Conservation (phyloP, 2,329 filamentous ascomycete species). For the Knufia fluminis region DNA sequence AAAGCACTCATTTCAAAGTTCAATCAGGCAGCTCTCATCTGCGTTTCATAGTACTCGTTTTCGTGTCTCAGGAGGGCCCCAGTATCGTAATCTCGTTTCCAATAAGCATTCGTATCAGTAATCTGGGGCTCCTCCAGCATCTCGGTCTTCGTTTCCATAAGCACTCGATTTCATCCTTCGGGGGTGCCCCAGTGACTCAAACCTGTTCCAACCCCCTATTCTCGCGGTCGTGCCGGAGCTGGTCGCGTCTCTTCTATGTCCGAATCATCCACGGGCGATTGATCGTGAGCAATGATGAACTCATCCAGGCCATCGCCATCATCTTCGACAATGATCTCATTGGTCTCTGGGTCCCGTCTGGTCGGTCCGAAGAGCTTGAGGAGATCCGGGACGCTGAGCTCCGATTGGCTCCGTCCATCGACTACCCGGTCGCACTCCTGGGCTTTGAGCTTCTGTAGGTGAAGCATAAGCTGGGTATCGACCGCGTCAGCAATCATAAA, state of each 20-base stretch:
- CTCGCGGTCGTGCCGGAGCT: conserved; percentile 3
- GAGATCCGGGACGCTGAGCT: conserved; percentile 19
- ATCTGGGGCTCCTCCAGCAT: no score
- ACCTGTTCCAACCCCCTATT: neutral
- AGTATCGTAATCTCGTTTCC: neutral
- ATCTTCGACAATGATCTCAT: conserved; percentile 16
- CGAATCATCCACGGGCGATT: neutral
- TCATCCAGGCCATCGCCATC: conserved; percentile 7
- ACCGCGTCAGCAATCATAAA: conserved; percentile 49
- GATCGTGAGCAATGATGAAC: conserved; percentile 1
- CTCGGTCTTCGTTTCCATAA: neutral
- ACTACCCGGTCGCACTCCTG: conserved; percentile 30
- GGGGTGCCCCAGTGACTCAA: neutral
- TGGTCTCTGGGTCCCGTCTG: conserved; percentile 11
- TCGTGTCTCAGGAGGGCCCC: neutral
- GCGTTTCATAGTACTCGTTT: no score
- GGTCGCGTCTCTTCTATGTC: conserved; percentile 2
- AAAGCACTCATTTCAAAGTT: neutral
- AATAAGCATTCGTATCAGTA: no score
- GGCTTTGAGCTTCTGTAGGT: conserved; percentile 50
- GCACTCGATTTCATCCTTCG: neutral
- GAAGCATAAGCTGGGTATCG: conserved; percentile 45
- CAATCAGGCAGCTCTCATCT: neutral
- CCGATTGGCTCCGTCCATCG: conserved; percentile 10
- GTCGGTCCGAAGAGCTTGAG: conserved; percentile 24